Conservation (phyloP, 2,329 filamentous ascomycete species). For the Hypoxylon sp. region DNA sequence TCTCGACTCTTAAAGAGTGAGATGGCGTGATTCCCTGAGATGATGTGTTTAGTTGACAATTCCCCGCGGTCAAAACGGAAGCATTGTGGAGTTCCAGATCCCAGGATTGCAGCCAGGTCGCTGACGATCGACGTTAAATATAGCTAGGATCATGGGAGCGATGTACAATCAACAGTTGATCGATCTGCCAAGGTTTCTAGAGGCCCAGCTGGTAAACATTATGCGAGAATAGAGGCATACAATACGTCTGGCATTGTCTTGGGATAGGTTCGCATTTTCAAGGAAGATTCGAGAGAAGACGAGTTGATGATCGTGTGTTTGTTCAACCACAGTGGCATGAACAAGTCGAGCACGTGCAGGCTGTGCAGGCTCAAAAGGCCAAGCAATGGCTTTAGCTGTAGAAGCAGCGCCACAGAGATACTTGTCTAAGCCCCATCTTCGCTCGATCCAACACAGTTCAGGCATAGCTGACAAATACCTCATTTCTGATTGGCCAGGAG, state of each 20-base stretch:
- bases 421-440: slow-evolving; percentile 15
- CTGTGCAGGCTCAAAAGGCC: slow-evolving; percentile 34
- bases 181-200: slow-evolving; percentile 12
- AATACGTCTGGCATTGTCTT: neutral
- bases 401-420: slow-evolving; percentile 20
- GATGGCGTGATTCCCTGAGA: neutral
- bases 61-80: neutral
- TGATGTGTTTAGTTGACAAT: neutral
- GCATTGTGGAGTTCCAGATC: neutral
- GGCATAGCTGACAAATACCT: slow-evolving; percentile 29
- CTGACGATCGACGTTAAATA: slow-evolving; percentile 18
- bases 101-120: neutral
- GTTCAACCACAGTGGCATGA: neutral
- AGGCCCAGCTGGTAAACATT: neutral
- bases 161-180: slow-evolving; percentile 11
- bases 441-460: neutral
- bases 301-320: neutral
- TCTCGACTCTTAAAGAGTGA: neutral
- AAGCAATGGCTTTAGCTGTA: slow-evolving; percentile 33
- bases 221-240: neutral
- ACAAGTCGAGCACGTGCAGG: slow-evolving; percentile 34
- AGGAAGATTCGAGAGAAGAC: neutral
- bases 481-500: slow-evolving; percentile 10
- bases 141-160: slow-evolving; percentile 13
- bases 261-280: neutral